Conservation (phyloP, 306 rosid genomes). For the Ormosia semicastrata region DNA sequence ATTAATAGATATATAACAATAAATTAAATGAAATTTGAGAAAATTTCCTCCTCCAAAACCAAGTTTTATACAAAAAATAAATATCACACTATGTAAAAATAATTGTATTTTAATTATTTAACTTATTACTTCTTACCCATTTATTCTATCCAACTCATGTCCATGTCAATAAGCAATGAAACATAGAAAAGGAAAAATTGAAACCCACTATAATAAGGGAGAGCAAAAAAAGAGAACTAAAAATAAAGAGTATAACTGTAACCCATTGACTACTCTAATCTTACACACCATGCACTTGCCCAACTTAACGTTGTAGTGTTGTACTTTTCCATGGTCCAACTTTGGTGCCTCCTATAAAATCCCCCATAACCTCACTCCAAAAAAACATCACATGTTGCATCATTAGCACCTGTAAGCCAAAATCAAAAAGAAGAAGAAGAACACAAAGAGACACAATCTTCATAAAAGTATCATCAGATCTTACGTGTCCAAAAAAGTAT, state of each 20-base stretch:
- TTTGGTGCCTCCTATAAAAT: not conserved
- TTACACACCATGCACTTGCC: constrained; percentile 16
- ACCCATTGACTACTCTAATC: not conserved
- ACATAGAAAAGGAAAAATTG: too few relatives aligned
- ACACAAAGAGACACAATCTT: not conserved
- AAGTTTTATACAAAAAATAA: too few relatives aligned
- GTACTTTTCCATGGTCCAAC: constrained; percentile 14
- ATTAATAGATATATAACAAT: too few relatives aligned
- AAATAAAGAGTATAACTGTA: not conserved
- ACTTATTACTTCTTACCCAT: not conserved
- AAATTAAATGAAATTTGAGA: too few relatives aligned
- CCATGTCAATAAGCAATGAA: not conserved
- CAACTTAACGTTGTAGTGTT: constrained; percentile 22
- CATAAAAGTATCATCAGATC: not conserved
- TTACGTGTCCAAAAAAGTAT: too few relatives aligned
- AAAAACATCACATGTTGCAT: not conserved
- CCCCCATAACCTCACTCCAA: not conserved
- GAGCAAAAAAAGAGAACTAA: not conserved
- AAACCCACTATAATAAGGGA: too few relatives aligned
- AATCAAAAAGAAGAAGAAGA: too few relatives aligned
- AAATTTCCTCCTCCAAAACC: too few relatives aligned
- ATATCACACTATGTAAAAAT: too few relatives aligned
- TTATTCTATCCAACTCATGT: not conserved
- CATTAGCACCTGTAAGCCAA: not conserved
- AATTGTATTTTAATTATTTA: too few relatives aligned